Evolutionary conservation across 345 rosid genomes (phyloP).

Genomic region (Zanthoxylum bungeanum): DNA sequence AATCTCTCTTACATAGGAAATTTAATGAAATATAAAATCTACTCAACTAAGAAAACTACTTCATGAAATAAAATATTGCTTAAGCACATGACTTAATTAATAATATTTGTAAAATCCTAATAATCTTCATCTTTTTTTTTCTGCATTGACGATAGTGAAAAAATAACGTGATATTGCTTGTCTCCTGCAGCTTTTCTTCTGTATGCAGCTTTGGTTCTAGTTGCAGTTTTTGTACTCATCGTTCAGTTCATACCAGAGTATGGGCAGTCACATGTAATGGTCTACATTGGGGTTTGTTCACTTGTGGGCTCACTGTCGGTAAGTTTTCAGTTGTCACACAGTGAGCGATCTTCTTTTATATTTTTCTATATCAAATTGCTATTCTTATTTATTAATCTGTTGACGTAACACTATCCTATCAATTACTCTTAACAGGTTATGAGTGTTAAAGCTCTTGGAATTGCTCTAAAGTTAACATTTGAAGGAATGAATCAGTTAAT

Average conservation of each 20-base stretch:
- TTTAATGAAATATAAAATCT: not conserved
- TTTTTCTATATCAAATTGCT: conserved; percentile 1
- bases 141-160: not conserved
- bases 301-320: conserved; percentile 98
- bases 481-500: conserved; percentile 66
- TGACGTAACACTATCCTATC: not conserved
- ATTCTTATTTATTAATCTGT: not conserved
- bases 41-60: not conserved
- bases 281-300: conserved; percentile 91
- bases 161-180: not conserved
- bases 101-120: not conserved
- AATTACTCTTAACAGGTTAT: conserved; percentile 47
- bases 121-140: not conserved
- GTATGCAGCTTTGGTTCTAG: conserved; percentile 74
- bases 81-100: not conserved
- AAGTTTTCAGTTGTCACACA: conserved; percentile 21
- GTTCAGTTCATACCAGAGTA: conserved; percentile 68
- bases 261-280: no score
- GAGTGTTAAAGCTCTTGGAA: conserved; percentile 81
- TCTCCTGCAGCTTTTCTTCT: no score
- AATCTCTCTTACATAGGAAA: not conserved
- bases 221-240: conserved; percentile 66
- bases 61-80: not conserved
- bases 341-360: not conserved
- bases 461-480: conserved; percentile 70